Evolutionary conservation across 306 rosid species (phyloP), one percentile per base, ranked within the genome.

Genomic region (Gastrolobium villosum): DNA sequence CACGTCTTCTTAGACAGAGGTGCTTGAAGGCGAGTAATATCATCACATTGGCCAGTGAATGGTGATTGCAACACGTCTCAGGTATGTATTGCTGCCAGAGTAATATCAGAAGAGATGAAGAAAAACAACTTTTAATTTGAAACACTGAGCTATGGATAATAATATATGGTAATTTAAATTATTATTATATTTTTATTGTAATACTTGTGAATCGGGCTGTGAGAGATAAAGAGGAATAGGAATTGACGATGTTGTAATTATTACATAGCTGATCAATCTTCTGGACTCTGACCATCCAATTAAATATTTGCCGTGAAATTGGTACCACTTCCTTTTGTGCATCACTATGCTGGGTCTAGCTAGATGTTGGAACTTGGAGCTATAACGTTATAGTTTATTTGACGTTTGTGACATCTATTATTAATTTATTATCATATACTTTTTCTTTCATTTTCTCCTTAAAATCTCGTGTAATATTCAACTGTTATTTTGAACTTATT

Each of bases 301-400:
- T 60, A 75, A 61, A 75, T 73, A 28, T 43, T 62, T 3, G 76
- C 75, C 63, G 45, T 59, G 74, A 60, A 65, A 35, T 72, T 70
- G 88, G 78, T 44, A 41, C 59, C 73, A 78, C 76, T 44, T 61
- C 73, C 64, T 9, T 76, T 68, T 77, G 87, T 65, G 82, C 62
- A 54, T 46, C 44, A 57, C 74, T 46, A 45, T 36, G 65, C 61
- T 46, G 79, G 59, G 80, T 70, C 54, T 76, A 45, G 31, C 72
- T 81, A 74, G 72, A 64, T 84, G 81, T 89, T 86, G 88, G 90
- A 89, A 89, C 92, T 89, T 86, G 92, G 67, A 86, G 86, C 87
- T 82, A 77, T 65, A 41, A 63, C 56, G 66, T 68, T 61, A 40
- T 52, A 45, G 70, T 79, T 83, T 79, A 20, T 65, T 88, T 67